Conservation (phyloP, 2,329 filamentous ascomycete genomes). For the Fusarium humuli region DNA sequence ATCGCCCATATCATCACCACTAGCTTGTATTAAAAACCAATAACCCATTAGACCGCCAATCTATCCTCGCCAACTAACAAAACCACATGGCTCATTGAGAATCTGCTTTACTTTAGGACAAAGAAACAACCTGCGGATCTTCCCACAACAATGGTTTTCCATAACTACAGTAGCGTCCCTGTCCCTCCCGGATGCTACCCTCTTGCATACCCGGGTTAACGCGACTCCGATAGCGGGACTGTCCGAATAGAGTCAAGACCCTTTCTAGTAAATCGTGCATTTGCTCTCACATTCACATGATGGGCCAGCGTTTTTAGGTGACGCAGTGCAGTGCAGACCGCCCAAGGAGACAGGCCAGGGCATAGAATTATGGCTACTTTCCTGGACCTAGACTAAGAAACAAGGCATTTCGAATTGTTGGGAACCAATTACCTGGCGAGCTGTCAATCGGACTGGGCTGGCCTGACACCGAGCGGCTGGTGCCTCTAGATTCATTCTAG, state of each 20-base stretch:
- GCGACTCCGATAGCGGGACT: conserved; percentile 29
- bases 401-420: conserved; percentile 23
- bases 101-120: conserved; percentile 5
- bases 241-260: conserved; percentile 22
- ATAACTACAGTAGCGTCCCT: neutral
- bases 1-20: neutral
- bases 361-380: neutral
- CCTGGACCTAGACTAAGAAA: neutral
- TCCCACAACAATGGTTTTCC: conserved; percentile 2
- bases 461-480: conserved; percentile 8
- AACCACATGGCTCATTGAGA: conserved; percentile 17
- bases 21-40: neutral
- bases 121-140: conserved; percentile 25
- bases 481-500: conserved; percentile 28
- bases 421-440: conserved; percentile 27
- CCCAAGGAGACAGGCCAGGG: conserved; percentile 6
- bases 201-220: conserved; percentile 26
- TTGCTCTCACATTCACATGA: conserved; percentile 21
- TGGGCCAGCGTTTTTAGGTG: neutral
- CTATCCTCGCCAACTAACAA: conserved; percentile 10
- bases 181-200: conserved; percentile 10
- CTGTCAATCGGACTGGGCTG: neutral
- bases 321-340: conserved; percentile 29
- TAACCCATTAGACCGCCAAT: neutral
- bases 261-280: conserved; percentile 7